Evolutionary conservation across 2,329 filamentous ascomycete species (phyloP).

Genomic region (Apiospora koreana): DNA sequence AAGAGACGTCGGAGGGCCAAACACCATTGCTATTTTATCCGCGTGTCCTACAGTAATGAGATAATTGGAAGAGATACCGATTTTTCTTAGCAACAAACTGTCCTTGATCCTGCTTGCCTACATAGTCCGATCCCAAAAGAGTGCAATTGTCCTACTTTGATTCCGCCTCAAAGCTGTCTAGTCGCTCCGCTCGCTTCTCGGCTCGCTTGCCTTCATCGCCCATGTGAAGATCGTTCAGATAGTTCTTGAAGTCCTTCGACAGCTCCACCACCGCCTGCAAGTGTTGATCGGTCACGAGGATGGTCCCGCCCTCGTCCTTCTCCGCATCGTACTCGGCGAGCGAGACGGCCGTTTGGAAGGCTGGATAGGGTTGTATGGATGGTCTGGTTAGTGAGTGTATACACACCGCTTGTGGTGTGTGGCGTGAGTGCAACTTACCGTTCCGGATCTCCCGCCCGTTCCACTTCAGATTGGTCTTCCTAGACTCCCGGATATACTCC

Average conservation of each 20-base stretch:
- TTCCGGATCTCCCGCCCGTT: slow-evolving; percentile 26
- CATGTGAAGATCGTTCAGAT: slow-evolving; percentile 24
- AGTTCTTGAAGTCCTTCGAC: slow-evolving; percentile 30
- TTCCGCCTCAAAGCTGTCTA: background rate
- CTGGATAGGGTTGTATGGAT: slow-evolving; percentile 1
- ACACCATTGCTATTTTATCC: too few species aligned
- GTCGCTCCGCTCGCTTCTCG: slow-evolving; percentile 14
- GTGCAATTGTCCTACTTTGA: too few species aligned
- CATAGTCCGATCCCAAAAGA: too few species aligned
- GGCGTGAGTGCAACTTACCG: slow-evolving; percentile 19
- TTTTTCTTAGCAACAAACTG: too few species aligned
- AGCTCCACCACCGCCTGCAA: slow-evolving; percentile 29
- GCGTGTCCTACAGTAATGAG: too few species aligned
- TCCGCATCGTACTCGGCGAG: slow-evolving; percentile 33
- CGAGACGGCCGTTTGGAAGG: slow-evolving; percentile 34
- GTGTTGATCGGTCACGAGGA: slow-evolving; percentile 27
- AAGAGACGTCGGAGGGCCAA: too few species aligned
- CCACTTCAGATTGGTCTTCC: slow-evolving; percentile 22
- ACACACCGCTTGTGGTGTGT: background rate
- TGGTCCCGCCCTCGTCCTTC: slow-evolving; percentile 29
- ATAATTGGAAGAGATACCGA: too few species aligned
- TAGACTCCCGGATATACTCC: slow-evolving; percentile 21
- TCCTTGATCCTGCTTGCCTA: too few species aligned
- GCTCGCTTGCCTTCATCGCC: slow-evolving; percentile 20
- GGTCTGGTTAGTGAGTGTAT: slow-evolving; percentile 8